phyloP scores from a whole-genome alignment of 306 rosid species.

The Cicer chorassanicum region DNA sequence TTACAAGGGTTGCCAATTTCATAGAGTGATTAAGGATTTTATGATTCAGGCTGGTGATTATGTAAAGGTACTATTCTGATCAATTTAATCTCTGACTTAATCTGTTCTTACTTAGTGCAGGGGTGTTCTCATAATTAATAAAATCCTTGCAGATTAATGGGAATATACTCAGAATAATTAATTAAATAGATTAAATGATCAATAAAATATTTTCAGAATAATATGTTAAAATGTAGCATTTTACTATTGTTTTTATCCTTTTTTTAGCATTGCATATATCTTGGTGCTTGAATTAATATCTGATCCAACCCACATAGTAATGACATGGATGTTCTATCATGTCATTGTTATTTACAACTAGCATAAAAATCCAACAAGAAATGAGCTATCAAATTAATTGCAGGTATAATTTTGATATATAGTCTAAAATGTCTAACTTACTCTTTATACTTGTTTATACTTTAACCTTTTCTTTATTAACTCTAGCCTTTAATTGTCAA shows the following conservation, averaged over 20 bases:
- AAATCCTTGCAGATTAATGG: too few species aligned
- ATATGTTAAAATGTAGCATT: too few species aligned
- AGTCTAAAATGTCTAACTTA: not conserved
- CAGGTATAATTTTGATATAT: not conserved
- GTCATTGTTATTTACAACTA: not conserved
- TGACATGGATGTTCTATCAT: too few species aligned
- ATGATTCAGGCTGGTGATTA: constrained; percentile 98
- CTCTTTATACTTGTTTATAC: not conserved
- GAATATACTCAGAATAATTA: too few species aligned
- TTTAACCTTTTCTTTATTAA: not conserved
- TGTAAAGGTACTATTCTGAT: constrained; percentile 60
- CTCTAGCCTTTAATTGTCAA: not conserved
- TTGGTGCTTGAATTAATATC: too few species aligned
- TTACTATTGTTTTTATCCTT: too few species aligned
- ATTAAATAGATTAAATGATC: too few species aligned
- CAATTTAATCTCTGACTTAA: constrained; percentile 5
- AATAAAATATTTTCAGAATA: too few species aligned
- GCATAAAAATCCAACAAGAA: constrained; percentile 7
- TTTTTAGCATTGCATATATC: too few species aligned
- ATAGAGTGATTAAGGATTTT: constrained; percentile 96
- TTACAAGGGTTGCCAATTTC: constrained; percentile 93
- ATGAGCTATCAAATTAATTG: not conserved
- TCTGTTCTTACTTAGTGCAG: constrained; percentile 30
- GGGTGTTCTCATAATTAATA: not conserved
- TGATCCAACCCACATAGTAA: too few species aligned